Evolutionary conservation across 208 protist species (phyloP).

Genomic region (Leishmania amazonensis): DNA sequence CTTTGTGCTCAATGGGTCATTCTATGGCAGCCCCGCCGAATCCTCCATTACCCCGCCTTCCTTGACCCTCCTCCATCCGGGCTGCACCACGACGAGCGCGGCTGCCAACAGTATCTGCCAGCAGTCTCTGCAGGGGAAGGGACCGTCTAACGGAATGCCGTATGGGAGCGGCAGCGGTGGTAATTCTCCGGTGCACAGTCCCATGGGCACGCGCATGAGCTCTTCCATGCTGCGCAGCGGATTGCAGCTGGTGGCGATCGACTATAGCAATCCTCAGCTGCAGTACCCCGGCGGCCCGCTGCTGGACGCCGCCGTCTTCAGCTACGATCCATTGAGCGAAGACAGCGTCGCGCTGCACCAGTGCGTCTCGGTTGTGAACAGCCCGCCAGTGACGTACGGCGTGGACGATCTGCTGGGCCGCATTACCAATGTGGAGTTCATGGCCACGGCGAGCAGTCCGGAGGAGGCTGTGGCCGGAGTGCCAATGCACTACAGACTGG

Average conservation of each 20-base stretch:
- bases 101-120: slow-evolving; percentile 23
- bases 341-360: slow-evolving; percentile 47
- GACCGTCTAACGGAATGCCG: background rate
- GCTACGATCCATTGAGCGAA: slow-evolving; percentile 42
- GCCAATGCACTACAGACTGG: slow-evolving; percentile 51
- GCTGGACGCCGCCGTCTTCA: slow-evolving; percentile 19
- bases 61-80: slow-evolving; percentile 6
- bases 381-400: slow-evolving; percentile 52
- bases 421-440: slow-evolving; percentile 77
- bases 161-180: slow-evolving; percentile 15
- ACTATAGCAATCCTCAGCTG: slow-evolving; percentile 31
- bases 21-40: slow-evolving; percentile 19
- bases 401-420: slow-evolving; percentile 53
- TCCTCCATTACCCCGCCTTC: slow-evolving; percentile 4
- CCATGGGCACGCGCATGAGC: slow-evolving; percentile 23
- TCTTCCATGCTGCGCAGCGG: slow-evolving; percentile 40
- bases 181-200: slow-evolving; percentile 24
- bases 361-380: slow-evolving; percentile 56
- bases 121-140: slow-evolving; percentile 9
- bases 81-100: slow-evolving; percentile 23
- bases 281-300: slow-evolving; percentile 35
- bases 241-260: slow-evolving; percentile 39
- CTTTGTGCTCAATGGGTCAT: slow-evolving; percentile 25
- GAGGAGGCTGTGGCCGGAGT: slow-evolving; percentile 21
- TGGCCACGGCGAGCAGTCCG: slow-evolving; percentile 25